Base-by-base conservation (phyloP, 2,329 filamentous ascomycete species). In the Exophiala sp. region DNA sequence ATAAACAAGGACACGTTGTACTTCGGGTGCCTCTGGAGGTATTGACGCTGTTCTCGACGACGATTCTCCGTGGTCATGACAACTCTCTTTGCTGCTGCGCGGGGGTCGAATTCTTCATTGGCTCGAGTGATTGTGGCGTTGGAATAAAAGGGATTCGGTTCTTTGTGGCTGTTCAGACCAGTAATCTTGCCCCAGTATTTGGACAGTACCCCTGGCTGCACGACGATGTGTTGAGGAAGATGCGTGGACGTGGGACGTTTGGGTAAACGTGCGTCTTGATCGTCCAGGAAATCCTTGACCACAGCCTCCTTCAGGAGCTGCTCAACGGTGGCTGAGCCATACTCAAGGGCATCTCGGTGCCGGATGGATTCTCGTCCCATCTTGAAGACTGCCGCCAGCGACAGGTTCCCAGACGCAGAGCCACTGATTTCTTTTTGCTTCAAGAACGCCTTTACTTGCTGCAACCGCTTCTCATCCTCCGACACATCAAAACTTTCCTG, bases 401-500 rank as follows among this genome's bases (percentile, higher is more conserved):
- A 84, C 23, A 96, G 73, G 60, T 93, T 95, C 57, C 84, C 75
- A 34, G 48, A 51, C 77, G 65, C 81, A 66, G 66, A 73, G 29
- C 72, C 79, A 19, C 84, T 86, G 24, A 95, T 74, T 62, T 97
- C 90, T 65, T 91, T 94, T 60, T 90, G 83, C 64, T 95, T 88
- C 38, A 98, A 73, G 62, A 97, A 98, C 1, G 91, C 88, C 63
- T 90, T 91, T 53, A 98, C 90, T 69, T 98, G 94, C 65, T 97
- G 88, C 55, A 97, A 71, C 16, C 94, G 88, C 70, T 98, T 98
- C 67, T 97, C 90, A 65, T 98, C 94, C 66, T 98, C 93, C 2
- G 90, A 95, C 21, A 98, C 89, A 69, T 98, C 93, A 65, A 98
- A 98, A 64, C 95, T 98, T 65, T 98, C 93, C 68, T 98, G 93